Conservation (phyloP, 2,329 filamentous ascomycete genomes). For the Neofusicoccum ribis region DNA sequence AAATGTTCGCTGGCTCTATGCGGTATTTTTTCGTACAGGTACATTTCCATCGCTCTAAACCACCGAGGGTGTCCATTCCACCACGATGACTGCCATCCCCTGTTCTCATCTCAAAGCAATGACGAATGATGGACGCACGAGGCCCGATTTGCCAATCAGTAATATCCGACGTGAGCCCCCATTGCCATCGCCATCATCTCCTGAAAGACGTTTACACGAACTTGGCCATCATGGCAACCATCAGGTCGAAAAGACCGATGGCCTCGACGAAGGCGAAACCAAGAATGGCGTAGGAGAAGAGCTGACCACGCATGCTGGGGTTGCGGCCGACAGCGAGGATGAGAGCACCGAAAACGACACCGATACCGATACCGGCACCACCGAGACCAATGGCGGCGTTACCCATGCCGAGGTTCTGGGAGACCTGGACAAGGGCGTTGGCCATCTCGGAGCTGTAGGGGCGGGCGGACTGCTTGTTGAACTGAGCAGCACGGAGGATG, state of each 20-base stretch:
- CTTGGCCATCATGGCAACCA: slow-evolving; percentile 36
- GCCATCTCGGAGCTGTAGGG: slow-evolving; percentile 87
- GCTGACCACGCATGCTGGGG: slow-evolving; percentile 90
- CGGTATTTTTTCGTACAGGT: slow-evolving; percentile 20
- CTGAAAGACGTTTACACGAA: slow-evolving; percentile 20
- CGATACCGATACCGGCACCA: slow-evolving; percentile 92
- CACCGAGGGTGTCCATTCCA: slow-evolving; percentile 14
- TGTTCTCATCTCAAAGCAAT: slow-evolving; percentile 10
- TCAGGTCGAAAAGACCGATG: slow-evolving; percentile 65
- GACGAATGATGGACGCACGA: slow-evolving; percentile 12
- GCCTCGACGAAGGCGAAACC: slow-evolving; percentile 95
- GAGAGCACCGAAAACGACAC: slow-evolving; percentile 89
- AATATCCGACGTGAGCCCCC: not conserved
- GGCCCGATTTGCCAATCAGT: slow-evolving; percentile 15
- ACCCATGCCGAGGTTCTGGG: slow-evolving; percentile 83
- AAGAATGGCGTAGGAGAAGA: slow-evolving; percentile 94
- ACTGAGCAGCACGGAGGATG: slow-evolving; percentile 62
- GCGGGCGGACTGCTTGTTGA: slow-evolving; percentile 54
- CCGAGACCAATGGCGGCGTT: slow-evolving; percentile 85
- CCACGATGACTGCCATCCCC: slow-evolving; percentile 16
- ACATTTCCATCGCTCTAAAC: slow-evolving; percentile 19
- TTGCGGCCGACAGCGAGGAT: slow-evolving; percentile 89
- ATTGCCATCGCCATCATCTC: slow-evolving; percentile 15
- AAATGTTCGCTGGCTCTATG: slow-evolving; percentile 20
- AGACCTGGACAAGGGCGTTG: slow-evolving; percentile 85